These are phyloP conservation scores for Calonectria crousiana DNA, from an alignment of 2,329 filamentous ascomycete species.

Conservation along the genomic window DNA sequence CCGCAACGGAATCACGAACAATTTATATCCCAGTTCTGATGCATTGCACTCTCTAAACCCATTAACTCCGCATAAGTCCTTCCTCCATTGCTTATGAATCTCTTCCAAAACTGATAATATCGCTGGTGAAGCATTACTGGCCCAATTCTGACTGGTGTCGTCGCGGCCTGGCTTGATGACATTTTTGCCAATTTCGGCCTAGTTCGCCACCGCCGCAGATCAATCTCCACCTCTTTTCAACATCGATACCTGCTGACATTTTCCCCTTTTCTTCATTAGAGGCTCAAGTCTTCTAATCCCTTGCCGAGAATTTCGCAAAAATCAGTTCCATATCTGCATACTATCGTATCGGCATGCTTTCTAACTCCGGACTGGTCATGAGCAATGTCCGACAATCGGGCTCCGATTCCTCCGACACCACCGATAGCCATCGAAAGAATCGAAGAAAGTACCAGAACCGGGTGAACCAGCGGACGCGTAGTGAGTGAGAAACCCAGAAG, in stretches of 20 bases:
- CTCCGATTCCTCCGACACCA: neutral
- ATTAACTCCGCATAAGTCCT: neutral
- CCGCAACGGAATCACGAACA: neutral
- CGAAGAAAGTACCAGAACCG: slow-evolving; percentile 31
- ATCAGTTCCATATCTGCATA: neutral
- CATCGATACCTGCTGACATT: neutral
- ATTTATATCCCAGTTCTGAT: neutral
- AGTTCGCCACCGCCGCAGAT: neutral
- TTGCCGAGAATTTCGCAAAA: neutral
- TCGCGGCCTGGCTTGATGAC: slow-evolving; percentile 7
- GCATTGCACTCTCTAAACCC: neutral
- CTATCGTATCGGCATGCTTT: neutral
- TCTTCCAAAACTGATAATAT: neutral
- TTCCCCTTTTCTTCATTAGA: slow-evolving; percentile 17
- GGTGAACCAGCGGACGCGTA: slow-evolving; percentile 27
- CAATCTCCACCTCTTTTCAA: neutral
- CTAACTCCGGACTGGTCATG: neutral
- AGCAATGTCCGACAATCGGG: neutral
- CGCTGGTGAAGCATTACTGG: neutral
- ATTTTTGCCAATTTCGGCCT: slow-evolving; percentile 20
- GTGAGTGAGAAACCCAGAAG: neutral
- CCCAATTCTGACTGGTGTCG: neutral
- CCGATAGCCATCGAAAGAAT: slow-evolving; percentile 13
- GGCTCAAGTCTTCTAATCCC: neutral
- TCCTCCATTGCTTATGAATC: neutral